Conservation (phyloP, 257 asterid species). For the Fraxinus americana region DNA sequence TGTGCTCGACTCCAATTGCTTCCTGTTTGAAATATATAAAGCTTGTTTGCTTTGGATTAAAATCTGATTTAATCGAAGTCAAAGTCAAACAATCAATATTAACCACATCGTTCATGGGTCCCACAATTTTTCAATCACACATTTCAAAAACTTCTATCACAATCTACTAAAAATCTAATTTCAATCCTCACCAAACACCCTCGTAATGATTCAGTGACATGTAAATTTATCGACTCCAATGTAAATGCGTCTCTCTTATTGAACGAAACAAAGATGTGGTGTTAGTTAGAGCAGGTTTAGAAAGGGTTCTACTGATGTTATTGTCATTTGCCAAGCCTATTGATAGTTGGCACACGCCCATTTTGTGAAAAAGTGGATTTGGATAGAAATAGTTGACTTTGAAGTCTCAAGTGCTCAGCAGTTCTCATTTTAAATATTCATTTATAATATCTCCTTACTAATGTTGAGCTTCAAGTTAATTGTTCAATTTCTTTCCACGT, state of each 20-base stretch:
- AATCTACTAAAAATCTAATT: too few species aligned
- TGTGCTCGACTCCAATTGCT: not conserved
- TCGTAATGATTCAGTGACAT: not conserved
- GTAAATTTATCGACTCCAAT: not conserved
- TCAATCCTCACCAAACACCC: too few species aligned
- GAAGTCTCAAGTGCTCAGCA: not conserved
- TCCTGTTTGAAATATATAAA: not conserved
- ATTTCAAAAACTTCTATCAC: too few species aligned
- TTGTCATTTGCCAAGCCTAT: not conserved
- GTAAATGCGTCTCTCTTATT: not conserved
- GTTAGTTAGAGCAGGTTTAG: not conserved
- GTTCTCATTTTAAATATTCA: not conserved
- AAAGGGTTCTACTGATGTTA: not conserved
- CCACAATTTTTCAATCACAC: too few species aligned
- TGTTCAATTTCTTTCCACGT: not conserved
- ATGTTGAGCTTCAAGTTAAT: not conserved
- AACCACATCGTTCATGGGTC: too few species aligned
- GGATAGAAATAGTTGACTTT: not conserved
- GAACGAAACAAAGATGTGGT: not conserved
- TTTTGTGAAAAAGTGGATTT: not conserved
- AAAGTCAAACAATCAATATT: too few species aligned
- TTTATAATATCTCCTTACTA: not conserved
- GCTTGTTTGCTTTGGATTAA: too few species aligned
- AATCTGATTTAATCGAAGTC: too few species aligned
- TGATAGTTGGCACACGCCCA: not conserved